Percentiles rank a stretch among this genome's conserved stretches.
phyloP scores from a whole-genome alignment of 176 grass and related monocot species.

The Avena atlantica region DNA sequence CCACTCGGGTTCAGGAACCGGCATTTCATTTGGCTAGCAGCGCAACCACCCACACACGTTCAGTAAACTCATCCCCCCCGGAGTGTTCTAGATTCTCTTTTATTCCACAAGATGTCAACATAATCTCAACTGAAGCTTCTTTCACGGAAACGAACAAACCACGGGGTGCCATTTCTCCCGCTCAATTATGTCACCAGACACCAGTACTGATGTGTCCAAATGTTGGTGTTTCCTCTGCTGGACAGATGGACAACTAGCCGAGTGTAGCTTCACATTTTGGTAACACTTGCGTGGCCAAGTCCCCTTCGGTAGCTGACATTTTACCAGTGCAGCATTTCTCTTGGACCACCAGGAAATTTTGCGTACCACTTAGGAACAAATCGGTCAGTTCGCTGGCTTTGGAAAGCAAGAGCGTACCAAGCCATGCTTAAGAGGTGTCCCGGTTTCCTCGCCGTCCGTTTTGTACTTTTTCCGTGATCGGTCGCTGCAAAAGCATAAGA shows the following conservation, averaged over 20 bases:
- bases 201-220: neutral
- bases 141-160: neutral
- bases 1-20: neutral
- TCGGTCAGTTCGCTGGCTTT: neutral
- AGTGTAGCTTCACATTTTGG: constrained; percentile 29
- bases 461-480: neutral
- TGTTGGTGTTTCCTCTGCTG: neutral
- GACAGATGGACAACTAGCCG: neutral
- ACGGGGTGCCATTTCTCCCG: neutral
- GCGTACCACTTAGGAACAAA: neutral
- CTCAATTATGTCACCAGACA: neutral
- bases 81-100: neutral
- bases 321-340: constrained; percentile 3
- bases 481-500: neutral
- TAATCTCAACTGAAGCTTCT: neutral
- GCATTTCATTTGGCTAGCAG: constrained; percentile 5
- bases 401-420: constrained; percentile 5
- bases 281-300: neutral
- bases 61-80: neutral
- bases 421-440: constrained; percentile 23
- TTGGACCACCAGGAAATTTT: neutral
- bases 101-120: neutral
- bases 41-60: neutral
- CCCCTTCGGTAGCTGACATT: constrained; percentile 22
- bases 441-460: neutral